Evolutionary conservation across 2,329 filamentous ascomycete genomes (phyloP), one percentile per base, ranked within the genome.

Genomic region (Colletotrichum euphorbiae): DNA sequence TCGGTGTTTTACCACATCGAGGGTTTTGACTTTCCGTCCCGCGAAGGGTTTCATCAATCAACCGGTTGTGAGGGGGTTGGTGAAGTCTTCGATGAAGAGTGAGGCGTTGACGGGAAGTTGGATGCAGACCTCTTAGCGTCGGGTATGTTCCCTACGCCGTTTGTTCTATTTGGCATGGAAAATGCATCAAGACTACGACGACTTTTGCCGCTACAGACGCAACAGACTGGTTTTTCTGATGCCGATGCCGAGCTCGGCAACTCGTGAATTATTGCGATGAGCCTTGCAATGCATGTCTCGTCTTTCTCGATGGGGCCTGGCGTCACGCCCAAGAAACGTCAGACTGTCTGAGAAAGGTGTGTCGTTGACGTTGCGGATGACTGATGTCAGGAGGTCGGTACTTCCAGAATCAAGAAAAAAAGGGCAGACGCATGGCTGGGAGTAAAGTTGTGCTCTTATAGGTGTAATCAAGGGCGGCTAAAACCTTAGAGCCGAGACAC

Each of bases 331-430:
- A 15, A 13, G 8, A 54, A 58, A 59, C 46, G 52, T 65, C 65
- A 68, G 52, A 42, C 19, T 68, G 65, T 65, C 65, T 68, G 8
- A 68, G 65, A 59, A 52, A 68, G 13, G 8, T 6, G 17, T 21
- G 38, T 13, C 28, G 15, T 68, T 3, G 13, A 24, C 17, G 38
- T 33, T 59, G 40, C 54, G 31, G 38, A 13, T 68, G 65, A 68
- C 46, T 33, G 52, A 33, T 52, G 45, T 38, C 52, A 57, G 52
- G 45, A 40, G 65, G 61, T 8, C 42, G 46, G 43, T 13, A 48
- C 4, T 0, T 40, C 36, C 58, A 61, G 31, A 51, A 52, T 33
- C 58, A 61, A 11, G 46, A 46, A 51, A 46, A 51, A 28, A 6
- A 13, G n/a, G 21, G 19, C 8, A n/a, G 3, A 24, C 21, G 9